Evolutionary conservation across 2,329 filamentous ascomycete species (phyloP), one percentile per base, ranked within the genome.

Genomic region (Paraphaeosphaeria minitans): DNA sequence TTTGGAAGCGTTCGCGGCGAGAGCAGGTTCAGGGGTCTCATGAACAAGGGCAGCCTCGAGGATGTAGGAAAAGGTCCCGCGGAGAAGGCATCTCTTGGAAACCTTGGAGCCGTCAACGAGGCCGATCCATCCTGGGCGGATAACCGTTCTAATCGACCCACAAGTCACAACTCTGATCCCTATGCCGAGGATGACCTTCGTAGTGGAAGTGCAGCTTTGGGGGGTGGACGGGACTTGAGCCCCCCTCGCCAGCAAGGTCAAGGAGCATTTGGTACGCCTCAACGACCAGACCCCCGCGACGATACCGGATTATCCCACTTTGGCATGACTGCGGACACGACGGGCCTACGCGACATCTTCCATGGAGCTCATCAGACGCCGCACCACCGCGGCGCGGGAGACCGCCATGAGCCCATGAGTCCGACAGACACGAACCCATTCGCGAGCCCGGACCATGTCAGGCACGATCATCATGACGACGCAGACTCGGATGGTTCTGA

Each of bases 361-460:
- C 80, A 83, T 62, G 83, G 83, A 52, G 77, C 83, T 76, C 83
- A 86, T 62, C 82, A 84, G 45, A 83, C 82, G 16, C 83, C 84
- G 12, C 79, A 81, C 42, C 77, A 78, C 52, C 75, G 76, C 54
- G 64, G 76, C 54, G 64, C 80, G 53, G 77, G 79, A 56, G 75
- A 72, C 27, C 71, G 67, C n/a, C 82, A 88, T 64, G 91, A 92
- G 58, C 89, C 91, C 0, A 86, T 92, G 71, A 98, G 94, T 74
- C 95, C 95, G 12, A 95, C 93, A 0, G 92, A 96, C 70, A 98
- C 95, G 3, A 99, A 99, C 72, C 95, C 95, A 1, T 99, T 95
- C 74, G 91, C 93, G 64, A 98, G 94, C 75, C 95, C 95, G 2
- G 87, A 90, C 8, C 90, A 89, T 39, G 90, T 93, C 27, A 87